Evolutionary conservation across 495 filamentous ascomycete species (phyloP).

Genomic region (Jackrogersella minutella): DNA sequence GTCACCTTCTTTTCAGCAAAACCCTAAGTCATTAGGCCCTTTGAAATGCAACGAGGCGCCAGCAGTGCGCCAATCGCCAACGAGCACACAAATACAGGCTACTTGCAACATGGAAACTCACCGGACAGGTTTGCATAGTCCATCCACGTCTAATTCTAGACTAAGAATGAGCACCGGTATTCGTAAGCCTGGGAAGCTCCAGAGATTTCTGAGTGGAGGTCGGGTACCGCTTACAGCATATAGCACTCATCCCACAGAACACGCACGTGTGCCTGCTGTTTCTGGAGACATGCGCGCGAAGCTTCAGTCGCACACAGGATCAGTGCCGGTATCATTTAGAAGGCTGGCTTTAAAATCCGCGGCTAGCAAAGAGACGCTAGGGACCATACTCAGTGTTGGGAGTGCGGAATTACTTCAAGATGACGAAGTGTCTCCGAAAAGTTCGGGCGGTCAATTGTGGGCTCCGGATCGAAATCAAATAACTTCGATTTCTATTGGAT

Average conservation of each 20-base stretch:
- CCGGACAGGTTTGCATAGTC: background rate
- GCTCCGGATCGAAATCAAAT: constrained; percentile 7
- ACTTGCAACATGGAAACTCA: background rate
- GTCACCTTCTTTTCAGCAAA: constrained; percentile 13
- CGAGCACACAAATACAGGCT: background rate
- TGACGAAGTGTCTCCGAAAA: constrained; percentile 24
- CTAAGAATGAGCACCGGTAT: constrained; percentile 47
- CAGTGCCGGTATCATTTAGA: constrained; percentile 45
- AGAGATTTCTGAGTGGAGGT: constrained; percentile 51
- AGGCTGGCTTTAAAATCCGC: constrained; percentile 46
- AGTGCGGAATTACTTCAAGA: constrained; percentile 47
- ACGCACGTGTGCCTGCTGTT: constrained; percentile 43
- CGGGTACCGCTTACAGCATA: constrained; percentile 44
- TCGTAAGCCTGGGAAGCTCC: constrained; percentile 49
- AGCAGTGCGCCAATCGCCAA: constrained; percentile 11
- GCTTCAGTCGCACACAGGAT: constrained; percentile 43
- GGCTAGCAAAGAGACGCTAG: constrained; percentile 51
- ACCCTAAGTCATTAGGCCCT: background rate
- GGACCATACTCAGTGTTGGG: constrained; percentile 53
- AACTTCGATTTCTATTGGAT: constrained; percentile 21
- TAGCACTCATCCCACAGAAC: constrained; percentile 43
- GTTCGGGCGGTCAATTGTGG: constrained; percentile 6
- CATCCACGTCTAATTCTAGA: constrained; percentile 35
- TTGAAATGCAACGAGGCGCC: background rate
- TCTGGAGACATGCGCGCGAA: constrained; percentile 48